Base-by-base conservation (phyloP, 768 basidiomycete species). In the Daedalea quercina region DNA sequence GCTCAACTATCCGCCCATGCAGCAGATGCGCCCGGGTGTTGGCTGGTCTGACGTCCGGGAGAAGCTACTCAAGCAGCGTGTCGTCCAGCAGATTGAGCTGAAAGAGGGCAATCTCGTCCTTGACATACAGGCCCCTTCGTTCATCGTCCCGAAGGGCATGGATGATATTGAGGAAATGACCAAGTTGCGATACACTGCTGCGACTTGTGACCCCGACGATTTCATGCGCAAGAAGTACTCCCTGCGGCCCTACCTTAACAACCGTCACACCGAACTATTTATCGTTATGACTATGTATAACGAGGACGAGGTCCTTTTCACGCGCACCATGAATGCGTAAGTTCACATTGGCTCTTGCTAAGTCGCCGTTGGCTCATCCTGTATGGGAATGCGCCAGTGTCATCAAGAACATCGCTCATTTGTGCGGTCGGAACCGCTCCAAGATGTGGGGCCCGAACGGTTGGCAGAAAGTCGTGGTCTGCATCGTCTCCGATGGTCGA, bases 231-330 rank as follows among this genome's bases (percentile, higher is more conserved):
- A 76, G 44, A 82, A 84, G 55, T 91, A 90, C 67, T 82, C 87
- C 6, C 77, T 94, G 22, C 76, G 91, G 22, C 91, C 82, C 3
- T 93, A 84, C 67, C 76, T 93, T 1, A 79, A 81, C 60, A 81
- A 82, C 52, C 85, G 93, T 50, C 77, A 84, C 50, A 95, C 93
- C 9, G 94, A 95, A 69, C 76, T 96, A 13, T 94, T 95, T 71
- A 90, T 96, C 60, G 92, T 94, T 40, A 90, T 95, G 83, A 95
- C 93, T 42, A 94, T 95, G 91, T 90, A 90, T 67, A 94, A 94
- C 66, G 93, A 96, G 71, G 90, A 90, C 63, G 87, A 90, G 63
- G 73, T 84, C 9, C 73, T 90, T 24, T 91, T 90, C 65, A 73
- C 74, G 63, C 79, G 76, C 63, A 93, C 90, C 11, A 90, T 93